These are phyloP conservation scores for Penicillium pancosmium DNA, from an alignment of 495 filamentous ascomycete genomes.

Conservation along the genomic window DNA sequence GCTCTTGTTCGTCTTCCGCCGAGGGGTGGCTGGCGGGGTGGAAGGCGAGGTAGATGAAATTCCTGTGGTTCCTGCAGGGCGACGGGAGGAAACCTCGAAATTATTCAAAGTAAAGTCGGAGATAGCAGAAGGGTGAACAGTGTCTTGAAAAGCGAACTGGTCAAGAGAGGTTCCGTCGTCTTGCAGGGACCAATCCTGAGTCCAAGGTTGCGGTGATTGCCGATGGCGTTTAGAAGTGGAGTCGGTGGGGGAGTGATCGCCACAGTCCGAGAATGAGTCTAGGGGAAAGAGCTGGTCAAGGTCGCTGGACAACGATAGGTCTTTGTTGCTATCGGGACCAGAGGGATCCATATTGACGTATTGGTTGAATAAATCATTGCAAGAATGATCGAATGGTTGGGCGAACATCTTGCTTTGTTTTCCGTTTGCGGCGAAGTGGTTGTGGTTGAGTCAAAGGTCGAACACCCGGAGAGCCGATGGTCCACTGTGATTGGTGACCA, in stretches of 20 bases:
- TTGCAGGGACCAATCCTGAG: conserved; percentile 45
- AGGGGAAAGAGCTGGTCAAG: conserved; percentile 49
- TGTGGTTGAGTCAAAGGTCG: conserved; percentile 25
- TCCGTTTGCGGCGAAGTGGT: conserved; percentile 49
- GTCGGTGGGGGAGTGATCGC: conserved; percentile 45
- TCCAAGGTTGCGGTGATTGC: conserved; percentile 45
- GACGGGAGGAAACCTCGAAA: conserved; percentile 37
- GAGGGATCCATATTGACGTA: conserved; percentile 52
- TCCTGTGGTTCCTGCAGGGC: conserved; percentile 21
- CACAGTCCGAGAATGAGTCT: conserved; percentile 48
- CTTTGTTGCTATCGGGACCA: conserved; percentile 45
- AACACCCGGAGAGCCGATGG: conserved; percentile 22
- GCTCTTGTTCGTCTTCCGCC: conserved; percentile 39
- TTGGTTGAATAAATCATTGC: conserved; percentile 56
- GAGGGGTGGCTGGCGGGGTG: conserved; percentile 48
- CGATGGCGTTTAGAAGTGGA: conserved; percentile 40
- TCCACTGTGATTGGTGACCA: conserved; percentile 38
- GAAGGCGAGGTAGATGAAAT: conserved; percentile 38
- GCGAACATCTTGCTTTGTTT: conserved; percentile 48
- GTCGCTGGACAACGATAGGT: conserved; percentile 45
- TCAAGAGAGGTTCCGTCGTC: conserved; percentile 33
- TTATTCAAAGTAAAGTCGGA: conserved; percentile 37
- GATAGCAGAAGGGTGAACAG: conserved; percentile 43
- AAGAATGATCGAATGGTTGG: conserved; percentile 52
- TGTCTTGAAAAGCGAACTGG: conserved; percentile 43